phyloP scores from a whole-genome alignment of 2,329 filamentous ascomycete species.

The Arthrinium phaeospermum region DNA sequence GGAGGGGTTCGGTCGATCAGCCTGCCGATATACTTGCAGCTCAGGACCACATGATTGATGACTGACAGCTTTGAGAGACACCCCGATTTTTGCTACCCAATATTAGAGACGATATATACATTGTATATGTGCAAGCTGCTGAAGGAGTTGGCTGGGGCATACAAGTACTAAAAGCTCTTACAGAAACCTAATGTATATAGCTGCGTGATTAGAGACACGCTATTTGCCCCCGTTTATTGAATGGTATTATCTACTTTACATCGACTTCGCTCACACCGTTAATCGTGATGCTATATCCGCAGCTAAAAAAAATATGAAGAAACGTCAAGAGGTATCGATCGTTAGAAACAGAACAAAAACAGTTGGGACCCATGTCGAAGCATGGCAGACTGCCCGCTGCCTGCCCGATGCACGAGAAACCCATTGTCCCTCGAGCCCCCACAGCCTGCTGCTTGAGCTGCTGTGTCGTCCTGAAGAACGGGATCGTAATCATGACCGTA shows the following conservation, averaged over 20 bases:
- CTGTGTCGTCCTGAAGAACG: neutral
- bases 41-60: too few relatives aligned
- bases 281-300: slow-evolving; percentile 13
- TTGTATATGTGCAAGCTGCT: neutral
- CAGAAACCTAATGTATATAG: neutral
- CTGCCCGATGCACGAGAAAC: neutral
- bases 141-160: neutral
- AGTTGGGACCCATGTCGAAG: neutral
- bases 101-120: too few relatives aligned
- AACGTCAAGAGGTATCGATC: slow-evolving; percentile 20
- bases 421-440: neutral
- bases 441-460: slow-evolving; percentile 9
- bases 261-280: slow-evolving; percentile 16
- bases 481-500: slow-evolving; percentile 1
- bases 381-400: slow-evolving; percentile 1
- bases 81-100: too few relatives aligned
- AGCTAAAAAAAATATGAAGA: neutral
- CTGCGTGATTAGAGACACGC: neutral
- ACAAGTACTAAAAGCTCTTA: neutral
- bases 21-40: too few relatives aligned
- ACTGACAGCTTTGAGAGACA: too few relatives aligned
- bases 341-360: slow-evolving; percentile 11
- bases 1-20: neutral
- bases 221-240: neutral
- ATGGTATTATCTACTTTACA: slow-evolving; percentile 17